Percentiles rank a stretch among this genome's conserved stretches.
Conservation (phyloP, 306 rosid genomes). For the Cicer chorassanicum region DNA sequence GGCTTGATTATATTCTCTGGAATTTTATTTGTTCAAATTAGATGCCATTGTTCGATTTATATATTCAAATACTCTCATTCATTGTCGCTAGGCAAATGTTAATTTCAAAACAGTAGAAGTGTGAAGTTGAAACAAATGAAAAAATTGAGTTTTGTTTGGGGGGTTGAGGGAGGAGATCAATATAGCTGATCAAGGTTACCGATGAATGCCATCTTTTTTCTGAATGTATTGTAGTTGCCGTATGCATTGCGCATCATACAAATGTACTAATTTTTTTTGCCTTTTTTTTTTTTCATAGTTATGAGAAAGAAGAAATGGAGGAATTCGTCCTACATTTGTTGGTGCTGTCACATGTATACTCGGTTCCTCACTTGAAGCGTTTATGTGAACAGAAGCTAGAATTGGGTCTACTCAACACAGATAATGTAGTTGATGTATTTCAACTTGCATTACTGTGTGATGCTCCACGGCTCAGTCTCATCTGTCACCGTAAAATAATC, state of each 20-base stretch:
- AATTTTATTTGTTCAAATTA: slow-evolving; percentile 19
- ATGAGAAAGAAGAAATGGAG: slow-evolving; percentile 74
- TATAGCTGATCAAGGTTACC: background rate
- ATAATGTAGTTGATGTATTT: slow-evolving; percentile 74
- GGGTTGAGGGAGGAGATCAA: background rate
- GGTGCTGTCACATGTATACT: slow-evolving; percentile 75
- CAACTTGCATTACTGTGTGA: slow-evolving; percentile 86
- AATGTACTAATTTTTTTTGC: slow-evolving; percentile 16
- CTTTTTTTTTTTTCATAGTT: slow-evolving; percentile 48
- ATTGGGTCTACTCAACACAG: slow-evolving; percentile 55
- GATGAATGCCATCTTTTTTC: background rate
- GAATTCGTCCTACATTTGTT: slow-evolving; percentile 63
- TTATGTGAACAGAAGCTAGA: slow-evolving; percentile 69
- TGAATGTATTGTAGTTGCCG: background rate
- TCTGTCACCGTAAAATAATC: slow-evolving; percentile 73
- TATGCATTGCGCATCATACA: background rate
- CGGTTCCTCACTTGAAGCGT: slow-evolving; percentile 79
- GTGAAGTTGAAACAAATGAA: background rate
- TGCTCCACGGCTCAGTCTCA: slow-evolving; percentile 76
- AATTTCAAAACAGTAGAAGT: background rate
- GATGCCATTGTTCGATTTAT: slow-evolving; percentile 7
- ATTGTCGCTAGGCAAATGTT: background rate
- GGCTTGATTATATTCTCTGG: background rate
- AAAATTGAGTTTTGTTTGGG: background rate
- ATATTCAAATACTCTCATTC: slow-evolving; percentile 12